Evolutionary conservation across 306 rosid genomes (phyloP).

Genomic region (Dryas octopetala): DNA sequence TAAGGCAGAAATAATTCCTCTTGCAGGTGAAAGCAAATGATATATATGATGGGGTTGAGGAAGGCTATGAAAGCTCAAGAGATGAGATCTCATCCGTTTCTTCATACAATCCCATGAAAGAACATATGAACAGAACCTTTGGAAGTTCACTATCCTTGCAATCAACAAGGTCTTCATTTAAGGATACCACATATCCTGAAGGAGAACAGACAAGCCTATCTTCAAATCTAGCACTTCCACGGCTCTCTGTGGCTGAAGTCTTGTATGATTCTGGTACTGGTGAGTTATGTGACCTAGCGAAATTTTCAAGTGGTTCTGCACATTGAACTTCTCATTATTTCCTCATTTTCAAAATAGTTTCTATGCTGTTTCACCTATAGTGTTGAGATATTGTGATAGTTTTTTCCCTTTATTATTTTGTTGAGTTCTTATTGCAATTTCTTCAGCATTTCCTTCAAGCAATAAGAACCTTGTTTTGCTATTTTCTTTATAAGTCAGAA

Average conservation of each 20-base stretch:
- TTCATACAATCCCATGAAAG: slow-evolving; percentile 82
- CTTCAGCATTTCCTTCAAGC: not conserved
- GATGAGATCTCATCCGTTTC: slow-evolving; percentile 95
- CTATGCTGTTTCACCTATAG: slow-evolving; percentile 4
- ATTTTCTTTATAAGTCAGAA: slow-evolving; percentile 19
- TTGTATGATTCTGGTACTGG: slow-evolving; percentile 60
- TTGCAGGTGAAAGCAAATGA: slow-evolving; percentile 89
- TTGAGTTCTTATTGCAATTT: not conserved
- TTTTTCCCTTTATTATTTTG: not conserved
- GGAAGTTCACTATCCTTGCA: slow-evolving; percentile 84
- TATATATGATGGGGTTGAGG: slow-evolving; percentile 69
- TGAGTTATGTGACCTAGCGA: slow-evolving; percentile 36
- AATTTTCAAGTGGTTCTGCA: slow-evolving; percentile 16
- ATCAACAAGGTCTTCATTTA: slow-evolving; percentile 67
- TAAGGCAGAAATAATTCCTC: slow-evolving; percentile 27
- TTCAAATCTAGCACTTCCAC: slow-evolving; percentile 65
- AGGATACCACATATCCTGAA: slow-evolving; percentile 49
- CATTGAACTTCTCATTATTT: slow-evolving; percentile 5
- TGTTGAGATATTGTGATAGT: not conserved
- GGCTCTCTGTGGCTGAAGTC: slow-evolving; percentile 78
- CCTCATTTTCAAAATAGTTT: slow-evolving; percentile 1
- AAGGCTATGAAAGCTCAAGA: slow-evolving; percentile 90
- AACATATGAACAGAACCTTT: slow-evolving; percentile 59
- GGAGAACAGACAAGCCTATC: slow-evolving; percentile 74
- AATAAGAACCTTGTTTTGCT: slow-evolving; percentile 11